These are phyloP conservation scores for Candida peoriensis DNA, from an alignment of 805 yeast species.

Conservation along the genomic window DNA sequence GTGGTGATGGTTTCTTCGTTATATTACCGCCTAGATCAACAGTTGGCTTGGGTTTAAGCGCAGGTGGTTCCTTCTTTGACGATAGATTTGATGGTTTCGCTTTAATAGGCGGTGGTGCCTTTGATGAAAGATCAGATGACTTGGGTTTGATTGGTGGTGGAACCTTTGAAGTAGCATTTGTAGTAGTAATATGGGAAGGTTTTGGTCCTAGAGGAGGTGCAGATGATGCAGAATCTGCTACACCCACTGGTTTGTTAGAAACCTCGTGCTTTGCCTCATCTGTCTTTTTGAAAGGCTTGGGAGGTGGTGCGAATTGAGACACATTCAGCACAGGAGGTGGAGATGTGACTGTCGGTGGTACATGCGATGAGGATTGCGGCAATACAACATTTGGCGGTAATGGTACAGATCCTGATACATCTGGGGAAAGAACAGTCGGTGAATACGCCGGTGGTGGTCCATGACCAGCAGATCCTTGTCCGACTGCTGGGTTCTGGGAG, in stretches of 20 bases:
- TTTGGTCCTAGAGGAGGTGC: conserved; percentile 28
- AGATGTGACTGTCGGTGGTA: neutral
- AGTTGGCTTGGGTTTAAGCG: conserved; percentile 11
- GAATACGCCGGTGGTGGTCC: neutral
- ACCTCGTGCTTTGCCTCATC: too few species aligned
- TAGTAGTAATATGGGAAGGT: too few species aligned
- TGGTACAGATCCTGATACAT: too few species aligned
- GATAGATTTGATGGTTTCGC: conserved; percentile 9
- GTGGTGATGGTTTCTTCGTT: conserved; percentile 1
- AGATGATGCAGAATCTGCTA: neutral
- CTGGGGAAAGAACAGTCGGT: too few species aligned
- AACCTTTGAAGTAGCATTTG: conserved; percentile 7
- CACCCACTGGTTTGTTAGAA: neutral
- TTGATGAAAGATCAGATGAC: conserved; percentile 1
- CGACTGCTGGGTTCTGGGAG: neutral
- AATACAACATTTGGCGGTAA: too few species aligned
- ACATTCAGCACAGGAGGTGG: neutral
- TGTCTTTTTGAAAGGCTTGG: conserved; percentile 17
- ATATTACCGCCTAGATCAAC: neutral
- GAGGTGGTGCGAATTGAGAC: conserved; percentile 17
- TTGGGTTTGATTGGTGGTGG: conserved; percentile 14
- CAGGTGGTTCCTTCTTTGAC: conserved; percentile 10
- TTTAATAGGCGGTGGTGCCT: conserved; percentile 10
- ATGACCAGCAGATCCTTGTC: neutral
- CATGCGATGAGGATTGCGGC: too few species aligned